These are phyloP conservation scores for Rhizopus stolonifer DNA, from an alignment of 371 early-diverging fungal genomes.

Conservation along the genomic window DNA sequence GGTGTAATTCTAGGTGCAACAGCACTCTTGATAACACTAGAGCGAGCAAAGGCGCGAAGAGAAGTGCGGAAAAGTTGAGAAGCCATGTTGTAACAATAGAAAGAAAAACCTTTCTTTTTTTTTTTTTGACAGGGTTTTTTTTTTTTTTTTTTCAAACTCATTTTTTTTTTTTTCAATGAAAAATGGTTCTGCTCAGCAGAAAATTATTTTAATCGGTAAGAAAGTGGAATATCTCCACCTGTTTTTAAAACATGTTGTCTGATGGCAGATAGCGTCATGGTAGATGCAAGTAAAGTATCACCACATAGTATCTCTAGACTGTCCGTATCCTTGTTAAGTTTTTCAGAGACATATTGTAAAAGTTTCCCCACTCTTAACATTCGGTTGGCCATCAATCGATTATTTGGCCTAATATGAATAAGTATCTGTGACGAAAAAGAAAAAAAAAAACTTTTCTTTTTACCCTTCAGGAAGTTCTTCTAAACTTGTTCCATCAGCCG, in stretches of 20 bases:
- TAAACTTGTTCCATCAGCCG: slow-evolving; percentile 57
- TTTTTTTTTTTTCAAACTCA: not conserved
- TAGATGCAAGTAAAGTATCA: slow-evolving; percentile 71
- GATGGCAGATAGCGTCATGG: slow-evolving; percentile 82
- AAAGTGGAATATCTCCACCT: slow-evolving; percentile 73
- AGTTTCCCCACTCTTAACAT: slow-evolving; percentile 86
- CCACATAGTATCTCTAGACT: slow-evolving; percentile 76
- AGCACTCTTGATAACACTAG: slow-evolving; percentile 21
- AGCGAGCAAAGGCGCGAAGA: slow-evolving; percentile 37
- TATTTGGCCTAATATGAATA: slow-evolving; percentile 59
- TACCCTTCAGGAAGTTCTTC: slow-evolving; percentile 67
- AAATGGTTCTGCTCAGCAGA: slow-evolving; percentile 20
- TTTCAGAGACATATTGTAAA: slow-evolving; percentile 79
- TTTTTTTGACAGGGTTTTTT: slow-evolving; percentile 2
- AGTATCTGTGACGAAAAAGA: not conserved
- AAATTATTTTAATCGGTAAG: slow-evolving; percentile 53
- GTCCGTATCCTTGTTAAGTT: slow-evolving; percentile 40
- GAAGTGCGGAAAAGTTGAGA: slow-evolving; percentile 42
- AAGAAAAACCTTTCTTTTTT: not conserved
- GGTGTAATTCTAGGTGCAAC: slow-evolving; percentile 17
- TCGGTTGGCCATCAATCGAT: slow-evolving; percentile 80
- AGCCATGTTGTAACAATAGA: slow-evolving; percentile 24
- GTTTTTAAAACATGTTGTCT: slow-evolving; percentile 83
- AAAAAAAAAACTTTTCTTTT: slow-evolving; percentile 3
- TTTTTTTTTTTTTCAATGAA: not conserved